Conservation (phyloP, 2,329 filamentous ascomycete species). For the Ascochyta rabiei region DNA sequence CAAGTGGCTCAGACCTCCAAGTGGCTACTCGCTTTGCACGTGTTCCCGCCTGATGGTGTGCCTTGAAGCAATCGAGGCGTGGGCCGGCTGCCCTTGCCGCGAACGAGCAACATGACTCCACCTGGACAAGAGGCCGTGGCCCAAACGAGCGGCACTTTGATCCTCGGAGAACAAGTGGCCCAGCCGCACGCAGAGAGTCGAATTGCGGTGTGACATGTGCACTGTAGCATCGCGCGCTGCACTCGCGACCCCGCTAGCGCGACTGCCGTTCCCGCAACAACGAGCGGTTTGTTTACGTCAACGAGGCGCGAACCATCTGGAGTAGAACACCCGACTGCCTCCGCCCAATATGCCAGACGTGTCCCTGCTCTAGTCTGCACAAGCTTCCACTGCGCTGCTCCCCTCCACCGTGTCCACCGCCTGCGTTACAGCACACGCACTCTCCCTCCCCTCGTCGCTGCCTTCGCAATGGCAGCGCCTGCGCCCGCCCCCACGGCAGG, state of each 20-base stretch:
- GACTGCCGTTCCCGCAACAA: slow-evolving; percentile 8
- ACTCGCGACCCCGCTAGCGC: slow-evolving; percentile 10
- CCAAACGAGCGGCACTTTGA: slow-evolving; percentile 6
- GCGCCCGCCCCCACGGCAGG: slow-evolving; percentile 32
- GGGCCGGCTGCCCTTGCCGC: slow-evolving; percentile 12
- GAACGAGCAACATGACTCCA: slow-evolving; percentile 11
- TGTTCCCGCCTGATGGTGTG: slow-evolving; percentile 7
- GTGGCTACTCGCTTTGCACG: not conserved
- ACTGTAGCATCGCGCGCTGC: not conserved
- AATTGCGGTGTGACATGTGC: slow-evolving; percentile 20
- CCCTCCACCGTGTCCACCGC: not conserved
- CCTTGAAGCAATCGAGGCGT: slow-evolving; percentile 2
- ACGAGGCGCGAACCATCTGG: slow-evolving; percentile 18
- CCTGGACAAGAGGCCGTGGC: slow-evolving; percentile 1
- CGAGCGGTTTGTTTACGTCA: slow-evolving; percentile 13
- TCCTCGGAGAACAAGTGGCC: slow-evolving; percentile 10
- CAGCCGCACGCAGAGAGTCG: slow-evolving; percentile 4
- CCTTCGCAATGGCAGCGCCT: slow-evolving; percentile 32
- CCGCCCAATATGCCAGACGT: slow-evolving; percentile 12
- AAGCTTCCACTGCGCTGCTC: slow-evolving; percentile 1
- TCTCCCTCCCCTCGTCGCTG: slow-evolving; percentile 7
- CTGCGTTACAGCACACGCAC: slow-evolving; percentile 6
- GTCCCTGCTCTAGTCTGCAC: slow-evolving; percentile 14
- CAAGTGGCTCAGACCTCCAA: slow-evolving; percentile 6
- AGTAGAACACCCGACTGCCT: slow-evolving; percentile 10